Evolutionary conservation across 2,329 filamentous ascomycete species (phyloP), one percentile per base, ranked within the genome.

Genomic region (Ascochyta rabiei): DNA sequence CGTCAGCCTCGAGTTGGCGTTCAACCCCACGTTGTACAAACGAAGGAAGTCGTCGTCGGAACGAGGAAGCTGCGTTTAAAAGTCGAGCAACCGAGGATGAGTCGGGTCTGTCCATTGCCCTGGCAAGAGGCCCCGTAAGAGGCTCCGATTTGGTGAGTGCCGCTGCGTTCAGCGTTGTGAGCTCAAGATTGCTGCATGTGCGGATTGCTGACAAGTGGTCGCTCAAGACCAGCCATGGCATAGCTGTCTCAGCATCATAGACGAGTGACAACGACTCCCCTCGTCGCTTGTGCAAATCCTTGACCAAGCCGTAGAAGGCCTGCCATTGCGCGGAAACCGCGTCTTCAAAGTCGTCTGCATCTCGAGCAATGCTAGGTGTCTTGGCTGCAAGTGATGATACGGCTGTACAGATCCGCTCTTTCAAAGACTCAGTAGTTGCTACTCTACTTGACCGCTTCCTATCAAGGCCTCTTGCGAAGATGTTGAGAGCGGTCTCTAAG

Each of bases 321-420:
- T 89, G 86, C 95, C 95, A 99, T 72, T 96, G 92, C 10, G 84
- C 82, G 69, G 95, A 89, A 48, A 89, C 87, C 28, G 90, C 87
- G 30, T 81, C 79, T 52, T 89, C 84, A 71, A 93, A 95, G 53
- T 87, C 83, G 21, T 89, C 86, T 63, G 90, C 91, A 67, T 96
- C 89, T 75, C 90, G 83, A 13, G 86, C 86, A 13, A 85, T 82
- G 26, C 79, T 80, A 48, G 85, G 86, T 39, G 84, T 82, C 31
- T 93, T 77, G 0, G 84, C 81, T 13, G 90, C 86, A 10, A 89
- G 89, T 6, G 86, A 84, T 15, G 87, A 85, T 31, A 96, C 81
- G 0, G 89, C 85, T 5, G 85, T 82, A 70, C 88, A 90, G 49
- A 97, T 84, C 9, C 89, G 86, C 72, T 96, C 90, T 50, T 89